These are phyloP conservation scores for Plantago rigida DNA, from an alignment of 305 asterid genomes.

Conservation along the genomic window DNA sequence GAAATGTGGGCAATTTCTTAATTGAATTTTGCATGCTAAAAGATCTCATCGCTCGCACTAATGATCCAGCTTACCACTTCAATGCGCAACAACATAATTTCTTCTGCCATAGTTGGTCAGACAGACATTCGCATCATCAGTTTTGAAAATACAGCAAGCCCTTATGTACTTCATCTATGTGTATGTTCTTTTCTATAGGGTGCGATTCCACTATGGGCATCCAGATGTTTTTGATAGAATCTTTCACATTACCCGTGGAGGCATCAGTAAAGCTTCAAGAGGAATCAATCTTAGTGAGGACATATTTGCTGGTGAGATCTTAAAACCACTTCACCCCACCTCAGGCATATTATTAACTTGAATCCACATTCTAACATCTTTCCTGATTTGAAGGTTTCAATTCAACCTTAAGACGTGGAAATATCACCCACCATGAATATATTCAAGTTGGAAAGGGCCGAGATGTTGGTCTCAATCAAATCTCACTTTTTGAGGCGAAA, in stretches of 20 bases:
- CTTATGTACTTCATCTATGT: not conserved
- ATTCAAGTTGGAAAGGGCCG: slow-evolving; percentile 98
- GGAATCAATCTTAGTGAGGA: slow-evolving; percentile 94
- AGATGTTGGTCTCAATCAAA: slow-evolving; percentile 97
- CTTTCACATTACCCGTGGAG: slow-evolving; percentile 91
- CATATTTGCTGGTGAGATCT: slow-evolving; percentile 77
- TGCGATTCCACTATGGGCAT: slow-evolving; percentile 91
- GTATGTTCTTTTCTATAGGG: slow-evolving; percentile 39
- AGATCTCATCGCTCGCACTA: too few relatives aligned
- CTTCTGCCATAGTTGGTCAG: too few relatives aligned
- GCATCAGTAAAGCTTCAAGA: slow-evolving; percentile 84
- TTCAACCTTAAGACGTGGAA: slow-evolving; percentile 87
- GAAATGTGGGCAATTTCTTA: too few relatives aligned
- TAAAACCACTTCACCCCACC: slow-evolving; percentile 16
- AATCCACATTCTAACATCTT: slow-evolving; percentile 18
- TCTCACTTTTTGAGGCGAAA: slow-evolving; percentile 95
- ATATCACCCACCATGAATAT: slow-evolving; percentile 89
- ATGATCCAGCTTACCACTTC: too few relatives aligned
- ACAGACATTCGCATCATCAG: not conserved
- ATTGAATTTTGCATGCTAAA: too few relatives aligned
- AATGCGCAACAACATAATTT: too few relatives aligned
- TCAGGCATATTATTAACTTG: slow-evolving; percentile 13
- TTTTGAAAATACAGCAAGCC: slow-evolving; percentile 12
- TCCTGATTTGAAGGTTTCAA: slow-evolving; percentile 60
- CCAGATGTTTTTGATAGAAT: slow-evolving; percentile 91